These are phyloP conservation scores for Kodamaea suecica DNA, from an alignment of 1,139 yeast genomes.

Conservation along the genomic window DNA sequence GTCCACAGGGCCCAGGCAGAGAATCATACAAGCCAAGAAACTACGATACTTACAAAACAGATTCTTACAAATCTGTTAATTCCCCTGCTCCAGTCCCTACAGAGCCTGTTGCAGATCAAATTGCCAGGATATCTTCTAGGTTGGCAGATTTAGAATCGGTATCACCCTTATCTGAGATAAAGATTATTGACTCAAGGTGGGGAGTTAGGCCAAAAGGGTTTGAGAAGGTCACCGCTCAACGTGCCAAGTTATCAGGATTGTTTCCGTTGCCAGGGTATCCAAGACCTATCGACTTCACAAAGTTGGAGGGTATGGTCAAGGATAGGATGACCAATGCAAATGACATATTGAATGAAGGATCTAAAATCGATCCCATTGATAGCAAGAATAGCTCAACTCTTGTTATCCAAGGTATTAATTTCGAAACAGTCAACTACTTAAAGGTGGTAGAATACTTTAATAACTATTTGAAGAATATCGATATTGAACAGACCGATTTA, in stretches of 20 bases:
- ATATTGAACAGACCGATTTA: slow-evolving; percentile 27
- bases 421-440: slow-evolving; percentile 37
- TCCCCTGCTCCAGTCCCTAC: background rate
- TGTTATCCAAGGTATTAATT: slow-evolving; percentile 45
- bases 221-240: slow-evolving; percentile 70
- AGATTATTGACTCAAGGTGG: slow-evolving; percentile 60
- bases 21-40: background rate
- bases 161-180: slow-evolving; percentile 28
- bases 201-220: slow-evolving; percentile 73
- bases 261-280: slow-evolving; percentile 77
- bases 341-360: slow-evolving; percentile 35
- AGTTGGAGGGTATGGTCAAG: slow-evolving; percentile 47
- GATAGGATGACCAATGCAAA: slow-evolving; percentile 40
- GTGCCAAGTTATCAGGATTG: slow-evolving; percentile 78
- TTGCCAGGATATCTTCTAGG: slow-evolving; percentile 16
- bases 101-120: slow-evolving; percentile 6
- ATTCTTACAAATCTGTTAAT: background rate
- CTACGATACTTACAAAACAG: background rate
- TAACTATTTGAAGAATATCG: slow-evolving; percentile 37
- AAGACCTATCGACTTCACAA: slow-evolving; percentile 52
- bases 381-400: slow-evolving; percentile 52
- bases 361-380: slow-evolving; percentile 50
- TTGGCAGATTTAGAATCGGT: slow-evolving; percentile 22
- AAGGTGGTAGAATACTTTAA: slow-evolving; percentile 44
- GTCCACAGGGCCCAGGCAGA: background rate